phyloP scores from a whole-genome alignment of 306 rosid genomes.

The Acmispon strigosus region DNA sequence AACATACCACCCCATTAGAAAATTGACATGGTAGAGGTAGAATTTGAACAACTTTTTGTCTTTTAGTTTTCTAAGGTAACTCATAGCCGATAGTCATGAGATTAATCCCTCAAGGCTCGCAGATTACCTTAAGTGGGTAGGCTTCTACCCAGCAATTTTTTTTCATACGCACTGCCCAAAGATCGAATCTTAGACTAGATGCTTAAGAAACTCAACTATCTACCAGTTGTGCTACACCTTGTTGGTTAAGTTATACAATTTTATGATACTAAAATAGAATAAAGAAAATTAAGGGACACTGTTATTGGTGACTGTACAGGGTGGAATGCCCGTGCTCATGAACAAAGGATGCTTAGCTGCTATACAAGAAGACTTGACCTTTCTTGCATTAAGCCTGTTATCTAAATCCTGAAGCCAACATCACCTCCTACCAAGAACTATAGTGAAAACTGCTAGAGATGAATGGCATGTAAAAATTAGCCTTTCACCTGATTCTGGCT shows the following conservation, averaged over 20 bases:
- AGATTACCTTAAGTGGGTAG: too few relatives aligned
- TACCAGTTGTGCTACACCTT: too few relatives aligned
- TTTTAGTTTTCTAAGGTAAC: too few relatives aligned
- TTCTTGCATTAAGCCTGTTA: conserved; percentile 18
- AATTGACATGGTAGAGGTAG: background rate
- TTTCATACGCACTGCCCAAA: too few relatives aligned
- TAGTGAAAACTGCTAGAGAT: conserved; percentile 19
- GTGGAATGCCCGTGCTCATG: conserved; percentile 23
- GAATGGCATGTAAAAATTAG: conserved; percentile 30
- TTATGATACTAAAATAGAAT: background rate
- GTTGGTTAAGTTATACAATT: too few relatives aligned
- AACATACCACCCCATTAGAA: background rate
- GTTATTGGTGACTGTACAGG: conserved; percentile 28
- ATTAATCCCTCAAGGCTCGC: too few relatives aligned
- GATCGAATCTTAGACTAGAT: too few relatives aligned
- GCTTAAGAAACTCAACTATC: too few relatives aligned
- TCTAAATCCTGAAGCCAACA: conserved; percentile 27
- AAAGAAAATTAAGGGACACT: conserved; percentile 18
- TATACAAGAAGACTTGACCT: conserved; percentile 19
- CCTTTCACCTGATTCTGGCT: conserved; percentile 36
- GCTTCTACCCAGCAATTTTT: too few relatives aligned
- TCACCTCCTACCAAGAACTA: conserved; percentile 23
- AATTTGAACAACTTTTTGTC: background rate
- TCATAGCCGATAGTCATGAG: too few relatives aligned
- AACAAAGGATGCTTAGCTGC: conserved; percentile 11